Percentiles rank a stretch among this genome's conserved stretches.
Evolutionary conservation across 768 basidiomycete genomes (phyloP).

Genomic region (Xerocomus spinulosus): DNA sequence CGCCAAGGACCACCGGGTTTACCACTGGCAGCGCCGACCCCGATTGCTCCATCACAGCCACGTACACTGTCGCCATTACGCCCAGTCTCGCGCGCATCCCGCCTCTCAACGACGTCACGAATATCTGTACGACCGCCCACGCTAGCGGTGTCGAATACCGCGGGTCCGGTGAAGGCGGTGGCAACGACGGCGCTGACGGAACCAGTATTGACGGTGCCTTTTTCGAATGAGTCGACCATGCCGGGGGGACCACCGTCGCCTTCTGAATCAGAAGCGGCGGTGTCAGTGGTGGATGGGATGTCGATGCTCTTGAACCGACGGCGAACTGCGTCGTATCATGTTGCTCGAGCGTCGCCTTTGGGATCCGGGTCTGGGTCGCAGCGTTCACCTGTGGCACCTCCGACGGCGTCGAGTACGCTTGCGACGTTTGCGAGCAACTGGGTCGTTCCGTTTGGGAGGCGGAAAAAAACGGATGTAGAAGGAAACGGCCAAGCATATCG

Average conservation of each 20-base stretch:
- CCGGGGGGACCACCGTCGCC: conserved; percentile 51
- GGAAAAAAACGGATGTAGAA: conserved; percentile 33
- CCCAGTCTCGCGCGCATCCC: conserved; percentile 69
- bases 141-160: conserved; percentile 44
- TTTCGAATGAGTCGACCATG: conserved; percentile 23
- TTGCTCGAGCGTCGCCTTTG: conserved; percentile 48
- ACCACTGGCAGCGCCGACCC: conserved; percentile 6
- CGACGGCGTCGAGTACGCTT: conserved; percentile 48
- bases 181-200: conserved; percentile 68
- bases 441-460: conserved; percentile 61
- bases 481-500: conserved; percentile 19
- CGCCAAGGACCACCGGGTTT: background rate
- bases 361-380: conserved; percentile 15
- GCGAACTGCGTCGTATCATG: conserved; percentile 58
- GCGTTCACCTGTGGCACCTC: conserved; percentile 19
- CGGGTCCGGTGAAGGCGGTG: conserved; percentile 50
- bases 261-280: conserved; percentile 30
- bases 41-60: conserved; percentile 30
- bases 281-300: conserved; percentile 59
- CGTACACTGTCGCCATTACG: conserved; percentile 55
- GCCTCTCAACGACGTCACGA: conserved; percentile 61
- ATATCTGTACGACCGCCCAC: conserved; percentile 65
- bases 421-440: conserved; percentile 60
- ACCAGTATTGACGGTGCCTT: conserved; percentile 44
- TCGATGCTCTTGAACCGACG: conserved; percentile 43